Conservation (phyloP, 805 yeast species). For the Wickerhamiella domercqiae region DNA sequence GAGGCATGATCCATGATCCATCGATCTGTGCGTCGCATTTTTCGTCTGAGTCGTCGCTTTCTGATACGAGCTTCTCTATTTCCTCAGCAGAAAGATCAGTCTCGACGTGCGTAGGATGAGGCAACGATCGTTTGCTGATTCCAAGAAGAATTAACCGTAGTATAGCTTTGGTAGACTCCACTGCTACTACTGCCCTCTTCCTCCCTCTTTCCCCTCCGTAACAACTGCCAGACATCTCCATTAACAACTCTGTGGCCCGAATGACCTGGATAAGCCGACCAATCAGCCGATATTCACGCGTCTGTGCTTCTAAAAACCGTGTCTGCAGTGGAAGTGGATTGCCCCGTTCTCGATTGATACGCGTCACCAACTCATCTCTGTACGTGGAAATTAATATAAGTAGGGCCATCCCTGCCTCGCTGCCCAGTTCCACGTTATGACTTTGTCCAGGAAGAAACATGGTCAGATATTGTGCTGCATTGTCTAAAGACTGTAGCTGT, state of each 20-base stretch:
- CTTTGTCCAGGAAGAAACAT: conserved; percentile 27
- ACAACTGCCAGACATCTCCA: conserved; percentile 25
- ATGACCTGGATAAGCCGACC: conserved; percentile 21
- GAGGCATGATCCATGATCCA: conserved; percentile 16
- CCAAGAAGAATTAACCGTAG: conserved; percentile 22
- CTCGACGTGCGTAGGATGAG: conserved; percentile 22
- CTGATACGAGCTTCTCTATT: conserved; percentile 10
- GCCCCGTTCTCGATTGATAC: conserved; percentile 13
- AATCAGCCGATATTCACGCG: conserved; percentile 17
- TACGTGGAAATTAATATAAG: conserved; percentile 25
- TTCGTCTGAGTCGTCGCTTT: neutral
- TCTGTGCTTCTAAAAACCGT: conserved; percentile 9
- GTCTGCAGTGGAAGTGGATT: conserved; percentile 8
- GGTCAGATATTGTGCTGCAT: conserved; percentile 23
- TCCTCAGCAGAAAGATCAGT: conserved; percentile 24
- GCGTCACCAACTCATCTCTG: conserved; percentile 25
- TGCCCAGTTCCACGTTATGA: conserved; percentile 25
- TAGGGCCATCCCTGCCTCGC: conserved; percentile 23
- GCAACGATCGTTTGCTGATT: conserved; percentile 20
- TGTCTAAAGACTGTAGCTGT: conserved; percentile 26
- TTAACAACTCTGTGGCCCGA: conserved; percentile 24
- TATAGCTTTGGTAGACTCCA: conserved; percentile 22
- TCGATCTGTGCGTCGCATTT: no score
- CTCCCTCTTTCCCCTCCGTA: conserved; percentile 18
- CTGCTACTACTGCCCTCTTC: conserved; percentile 20